Evolutionary conservation across 768 basidiomycete genomes (phyloP).

Genomic region (Mycena maculata): DNA sequence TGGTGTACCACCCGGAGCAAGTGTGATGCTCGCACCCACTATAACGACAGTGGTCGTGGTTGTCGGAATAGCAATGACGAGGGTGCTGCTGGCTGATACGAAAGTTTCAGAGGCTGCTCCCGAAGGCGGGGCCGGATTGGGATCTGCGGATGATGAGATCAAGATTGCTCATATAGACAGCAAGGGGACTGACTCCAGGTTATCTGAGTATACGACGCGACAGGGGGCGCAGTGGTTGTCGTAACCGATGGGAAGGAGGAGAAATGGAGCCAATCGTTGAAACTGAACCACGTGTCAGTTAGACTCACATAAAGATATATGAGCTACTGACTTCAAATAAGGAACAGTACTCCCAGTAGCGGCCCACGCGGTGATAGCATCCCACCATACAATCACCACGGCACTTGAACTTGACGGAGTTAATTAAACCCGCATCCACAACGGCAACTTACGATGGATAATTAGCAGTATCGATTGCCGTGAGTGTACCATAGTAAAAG

Average conservation of each 20-base stretch:
- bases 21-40: conserved; percentile 1
- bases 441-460: conserved; percentile 14
- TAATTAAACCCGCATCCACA: not conserved
- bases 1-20: conserved; percentile 18
- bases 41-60: conserved; percentile 1
- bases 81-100: not conserved
- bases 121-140: conserved; percentile 13
- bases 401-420: not conserved
- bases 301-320: not conserved
- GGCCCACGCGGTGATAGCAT: conserved; percentile 21
- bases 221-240: conserved; percentile 7
- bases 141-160: conserved; percentile 6
- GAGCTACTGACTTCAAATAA: conserved; percentile 20
- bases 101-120: conserved; percentile 18
- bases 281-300: not conserved
- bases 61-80: conserved; percentile 2
- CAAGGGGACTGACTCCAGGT: conserved; percentile 16
- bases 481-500: conserved; percentile 32
- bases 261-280: conserved; percentile 31
- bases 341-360: conserved; percentile 26
- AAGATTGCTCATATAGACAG: too few relatives aligned
- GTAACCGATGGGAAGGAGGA: conserved; percentile 18
- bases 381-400: conserved; percentile 22
- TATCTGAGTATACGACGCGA: conserved; percentile 4
- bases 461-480: conserved; percentile 19